phyloP scores from a whole-genome alignment of 108 stramenopile genomes.

The Ochromonas danica region DNA sequence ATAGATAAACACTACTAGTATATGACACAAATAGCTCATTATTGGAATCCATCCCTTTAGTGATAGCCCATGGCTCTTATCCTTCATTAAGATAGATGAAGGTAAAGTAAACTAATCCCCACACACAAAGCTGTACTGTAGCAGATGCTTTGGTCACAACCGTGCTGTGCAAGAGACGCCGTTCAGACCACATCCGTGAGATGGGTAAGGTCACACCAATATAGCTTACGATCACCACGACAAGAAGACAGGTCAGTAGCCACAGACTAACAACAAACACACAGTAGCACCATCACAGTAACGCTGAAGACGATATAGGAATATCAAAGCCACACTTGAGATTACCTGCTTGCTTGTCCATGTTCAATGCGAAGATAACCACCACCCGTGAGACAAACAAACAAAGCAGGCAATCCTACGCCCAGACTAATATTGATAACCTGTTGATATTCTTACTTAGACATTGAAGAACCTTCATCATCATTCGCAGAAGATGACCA shows the following conservation, averaged over 20 bases:
- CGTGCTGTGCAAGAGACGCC: constrained; percentile 12
- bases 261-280: constrained; percentile 15
- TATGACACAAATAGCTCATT: constrained; percentile 17
- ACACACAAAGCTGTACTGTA: constrained; percentile 15
- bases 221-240: constrained; percentile 15
- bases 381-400: constrained; percentile 14
- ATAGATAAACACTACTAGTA: constrained; percentile 17
- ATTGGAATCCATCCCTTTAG: constrained; percentile 15
- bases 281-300: constrained; percentile 15
- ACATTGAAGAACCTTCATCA: constrained; percentile 16
- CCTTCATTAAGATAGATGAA: constrained; percentile 17
- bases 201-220: constrained; percentile 15
- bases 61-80: constrained; percentile 15
- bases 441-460: constrained; percentile 17
- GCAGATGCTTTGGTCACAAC: constrained; percentile 14
- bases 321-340: constrained; percentile 15
- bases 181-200: constrained; percentile 13
- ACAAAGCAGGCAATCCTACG: constrained; percentile 14
- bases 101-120: constrained; percentile 15
- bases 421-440: constrained; percentile 16
- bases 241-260: constrained; percentile 14
- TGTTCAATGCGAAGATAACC: constrained; percentile 15
- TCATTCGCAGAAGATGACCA: constrained; percentile 15
- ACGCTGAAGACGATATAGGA: constrained; percentile 15
- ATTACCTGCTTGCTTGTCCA: constrained; percentile 15